Evolutionary conservation across 2,329 filamentous ascomycete species (phyloP).

Genomic region (Plectosphaerella plurivora): DNA sequence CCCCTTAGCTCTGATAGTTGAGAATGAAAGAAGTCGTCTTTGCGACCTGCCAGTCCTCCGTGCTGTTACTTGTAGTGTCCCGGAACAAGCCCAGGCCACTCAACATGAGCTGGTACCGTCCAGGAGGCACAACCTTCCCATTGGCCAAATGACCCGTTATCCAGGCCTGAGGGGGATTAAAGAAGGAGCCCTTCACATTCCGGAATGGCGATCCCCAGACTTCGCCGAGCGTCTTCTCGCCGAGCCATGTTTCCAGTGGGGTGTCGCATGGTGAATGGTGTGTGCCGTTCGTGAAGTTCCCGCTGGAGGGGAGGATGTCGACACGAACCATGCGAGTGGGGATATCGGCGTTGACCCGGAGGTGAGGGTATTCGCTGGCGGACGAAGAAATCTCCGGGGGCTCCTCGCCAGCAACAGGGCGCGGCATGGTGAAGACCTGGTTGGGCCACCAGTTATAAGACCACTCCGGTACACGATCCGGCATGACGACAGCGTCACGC

Average conservation of each 20-base stretch:
- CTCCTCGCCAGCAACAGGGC: not conserved
- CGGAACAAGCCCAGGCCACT: constrained; percentile 17
- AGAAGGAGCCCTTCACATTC: too few relatives aligned
- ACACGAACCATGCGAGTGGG: constrained; percentile 14
- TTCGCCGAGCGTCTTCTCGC: too few relatives aligned
- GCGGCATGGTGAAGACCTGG: constrained; percentile 17
- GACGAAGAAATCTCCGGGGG: too few relatives aligned
- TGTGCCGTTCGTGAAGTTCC: not conserved
- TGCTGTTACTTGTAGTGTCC: constrained; percentile 3
- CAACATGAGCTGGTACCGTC: constrained; percentile 16
- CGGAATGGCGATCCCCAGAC: too few relatives aligned
- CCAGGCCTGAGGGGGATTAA: too few relatives aligned
- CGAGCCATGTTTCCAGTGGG: too few relatives aligned
- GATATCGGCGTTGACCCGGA: constrained; percentile 2
- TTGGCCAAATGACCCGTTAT: constrained; percentile 14
- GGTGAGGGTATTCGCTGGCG: too few relatives aligned
- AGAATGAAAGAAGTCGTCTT: constrained; percentile 13
- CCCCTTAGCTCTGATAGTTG: not conserved
- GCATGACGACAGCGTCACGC: constrained; percentile 11
- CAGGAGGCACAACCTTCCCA: constrained; percentile 15
- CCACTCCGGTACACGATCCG: not conserved
- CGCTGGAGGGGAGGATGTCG: constrained; percentile 11
- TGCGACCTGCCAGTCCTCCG: constrained; percentile 16
- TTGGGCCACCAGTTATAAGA: constrained; percentile 1
- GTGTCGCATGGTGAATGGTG: too few relatives aligned